Evolutionary conservation across 1,284 basidiomycete genomes (phyloP), one percentile per base, ranked within the genome.

Genomic region (Heterobasidion parviporum): DNA sequence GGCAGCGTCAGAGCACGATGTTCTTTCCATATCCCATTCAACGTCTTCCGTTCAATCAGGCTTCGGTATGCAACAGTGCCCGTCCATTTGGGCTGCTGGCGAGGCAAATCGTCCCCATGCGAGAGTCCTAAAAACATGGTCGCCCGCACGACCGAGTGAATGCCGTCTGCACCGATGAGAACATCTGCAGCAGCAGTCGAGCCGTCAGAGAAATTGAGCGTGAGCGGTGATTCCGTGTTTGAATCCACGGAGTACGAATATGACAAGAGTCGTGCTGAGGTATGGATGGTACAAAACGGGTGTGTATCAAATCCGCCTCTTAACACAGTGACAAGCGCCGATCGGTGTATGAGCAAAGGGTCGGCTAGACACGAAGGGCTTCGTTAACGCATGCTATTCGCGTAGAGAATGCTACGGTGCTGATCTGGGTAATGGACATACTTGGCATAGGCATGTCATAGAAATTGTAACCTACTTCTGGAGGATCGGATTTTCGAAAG

Each of bases 121-220:
- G 56, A 48, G 62, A 59, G 14, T 59, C 61, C 38, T 8, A 3
- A 41, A 58, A 72, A 70, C 69, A 74, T 69, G 54, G 68, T 65
- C 14, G 59, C 57, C 14, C 75, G 70, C 20, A 69, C 67, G 15
- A 63, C 59, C 1, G 74, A 75, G 56, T 72, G 73, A 49, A 78
- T 70, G 8, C 75, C 76, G 59, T 78, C 75, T 15, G 72, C 72
- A 2, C 75, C 76, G 45, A 77, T 61, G n/a, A 77, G 67, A 9
- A 78, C 50, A 56, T 78, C 74, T 36, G 74, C 72, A 46, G 62
- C 61, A 4, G 70, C 65, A 16, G 62, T 66, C 16, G 70, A 63
- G 9, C 70, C 70, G 56, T 76, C 70, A 1, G 67, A 57, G 59
- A 77, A 76, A 14, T 62, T 52, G 18, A 76, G 61, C 0, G 52